These are phyloP conservation scores for Actinidia arguta DNA, from an alignment of 179 eudicot species.

Conservation along the genomic window DNA sequence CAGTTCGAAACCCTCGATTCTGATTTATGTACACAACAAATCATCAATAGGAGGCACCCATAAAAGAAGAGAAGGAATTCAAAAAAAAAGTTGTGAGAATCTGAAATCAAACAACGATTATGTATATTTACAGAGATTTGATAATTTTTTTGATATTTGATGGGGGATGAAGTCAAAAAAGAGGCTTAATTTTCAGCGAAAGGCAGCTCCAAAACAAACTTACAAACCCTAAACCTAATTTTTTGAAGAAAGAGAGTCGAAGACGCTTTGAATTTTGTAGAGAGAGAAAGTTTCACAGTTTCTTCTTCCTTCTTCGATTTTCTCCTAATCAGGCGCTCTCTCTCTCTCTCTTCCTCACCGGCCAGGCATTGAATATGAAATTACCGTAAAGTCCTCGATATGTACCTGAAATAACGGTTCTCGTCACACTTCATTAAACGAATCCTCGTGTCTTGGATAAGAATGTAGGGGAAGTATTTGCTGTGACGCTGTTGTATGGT, in stretches of 20 bases:
- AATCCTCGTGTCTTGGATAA: constrained; percentile 3
- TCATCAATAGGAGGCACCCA: not conserved
- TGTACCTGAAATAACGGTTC: not conserved
- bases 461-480: not conserved
- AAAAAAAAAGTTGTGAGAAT: not conserved
- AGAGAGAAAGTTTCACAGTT: constrained; percentile 12
- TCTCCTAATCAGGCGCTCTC: not conserved
- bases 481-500: not conserved
- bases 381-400: not conserved
- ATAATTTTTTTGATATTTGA: not conserved
- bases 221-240: not conserved
- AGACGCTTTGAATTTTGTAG: constrained; percentile 17
- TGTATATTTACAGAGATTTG: not conserved
- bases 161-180: not conserved
- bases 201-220: not conserved
- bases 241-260: constrained; percentile 12
- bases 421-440: not conserved
- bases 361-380: not conserved
- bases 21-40: constrained; percentile 6
- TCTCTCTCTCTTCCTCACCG: not conserved
- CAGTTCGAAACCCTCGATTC: not conserved
- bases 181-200: not conserved
- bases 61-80: not conserved
- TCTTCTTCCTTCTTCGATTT: not conserved
- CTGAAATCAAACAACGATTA: not conserved